A percentile compares a stretch with the other conserved stretches of the same genome.
Evolutionary conservation across 495 filamentous ascomycete species (phyloP).

Genomic region (Pseudomonodictys pantanalensis): DNA sequence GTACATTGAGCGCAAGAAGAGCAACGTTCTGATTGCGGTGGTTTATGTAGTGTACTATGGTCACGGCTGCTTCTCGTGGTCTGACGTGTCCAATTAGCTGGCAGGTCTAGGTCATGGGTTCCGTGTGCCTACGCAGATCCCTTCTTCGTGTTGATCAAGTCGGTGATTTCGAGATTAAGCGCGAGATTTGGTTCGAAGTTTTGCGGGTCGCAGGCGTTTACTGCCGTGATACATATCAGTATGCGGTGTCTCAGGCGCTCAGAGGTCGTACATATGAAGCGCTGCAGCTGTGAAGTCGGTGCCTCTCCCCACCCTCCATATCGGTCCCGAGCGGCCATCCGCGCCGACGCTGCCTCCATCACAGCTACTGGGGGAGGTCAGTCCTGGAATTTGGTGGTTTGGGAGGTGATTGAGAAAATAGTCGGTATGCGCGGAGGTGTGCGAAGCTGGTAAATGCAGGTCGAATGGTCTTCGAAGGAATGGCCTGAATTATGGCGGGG

Average conservation of each 20-base stretch:
- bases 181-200: slow-evolving; percentile 98
- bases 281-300: slow-evolving; percentile 79
- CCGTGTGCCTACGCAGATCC: slow-evolving; percentile 68
- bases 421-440: neutral
- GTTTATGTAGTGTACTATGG: slow-evolving; percentile 93
- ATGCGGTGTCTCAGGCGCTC: neutral
- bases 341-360: slow-evolving; percentile 92
- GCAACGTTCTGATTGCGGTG: slow-evolving; percentile 94
- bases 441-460: neutral
- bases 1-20: slow-evolving; percentile 68
- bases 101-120: neutral
- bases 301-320: slow-evolving; percentile 79
- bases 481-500: slow-evolving; percentile 3
- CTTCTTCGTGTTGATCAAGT: slow-evolving; percentile 97
- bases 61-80: slow-evolving; percentile 89
- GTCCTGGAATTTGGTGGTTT: too few species aligned
- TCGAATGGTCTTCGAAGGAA: neutral
- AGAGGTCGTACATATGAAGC: slow-evolving; percentile 71
- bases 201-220: slow-evolving; percentile 89
- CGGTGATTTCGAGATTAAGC: slow-evolving; percentile 91
- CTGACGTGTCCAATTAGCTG: slow-evolving; percentile 39
- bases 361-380: neutral
- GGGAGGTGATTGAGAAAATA: neutral
- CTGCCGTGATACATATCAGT: slow-evolving; percentile 41
- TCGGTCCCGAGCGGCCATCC: slow-evolving; percentile 93